Percentiles rank a stretch among this genome's conserved stretches.
These are phyloP conservation scores for Cocos nucifera DNA, from an alignment of 176 grass and related monocot genomes.

Conservation along the genomic window DNA sequence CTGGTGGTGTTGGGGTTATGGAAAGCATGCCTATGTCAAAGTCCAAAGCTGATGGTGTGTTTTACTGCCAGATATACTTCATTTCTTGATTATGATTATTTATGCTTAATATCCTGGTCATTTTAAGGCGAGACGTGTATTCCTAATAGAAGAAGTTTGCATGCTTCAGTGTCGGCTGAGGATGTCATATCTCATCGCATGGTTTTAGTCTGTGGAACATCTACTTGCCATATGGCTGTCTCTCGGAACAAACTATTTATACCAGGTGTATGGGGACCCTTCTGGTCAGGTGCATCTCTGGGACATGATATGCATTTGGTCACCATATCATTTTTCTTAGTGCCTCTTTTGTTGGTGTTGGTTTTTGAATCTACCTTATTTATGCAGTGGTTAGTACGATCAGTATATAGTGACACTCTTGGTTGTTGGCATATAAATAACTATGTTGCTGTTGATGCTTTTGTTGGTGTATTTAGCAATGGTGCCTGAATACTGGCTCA, in stretches of 20 bases:
- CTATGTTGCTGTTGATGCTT: too few species aligned
- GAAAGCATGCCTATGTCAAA: slow-evolving; percentile 49
- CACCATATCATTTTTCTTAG: neutral
- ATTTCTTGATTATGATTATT: neutral
- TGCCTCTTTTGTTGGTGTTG: slow-evolving; percentile 6
- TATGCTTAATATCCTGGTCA: too few species aligned
- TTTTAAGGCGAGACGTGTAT: neutral
- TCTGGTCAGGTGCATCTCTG: slow-evolving; percentile 74
- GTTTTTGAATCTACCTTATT: slow-evolving; percentile 5
- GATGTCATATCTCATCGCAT: slow-evolving; percentile 62
- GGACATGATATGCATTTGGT: neutral
- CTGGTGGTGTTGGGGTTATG: slow-evolving; percentile 92
- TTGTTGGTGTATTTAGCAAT: slow-evolving; percentile 49
- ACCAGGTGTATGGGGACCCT: slow-evolving; percentile 89
- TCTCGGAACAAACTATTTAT: slow-evolving; percentile 73
- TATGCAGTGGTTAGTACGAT: neutral
- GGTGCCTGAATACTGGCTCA: slow-evolving; percentile 86
- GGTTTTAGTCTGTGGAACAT: slow-evolving; percentile 95
- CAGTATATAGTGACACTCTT: too few species aligned
- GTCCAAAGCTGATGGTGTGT: slow-evolving; percentile 45
- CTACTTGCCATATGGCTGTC: slow-evolving; percentile 93
- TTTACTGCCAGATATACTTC: neutral
- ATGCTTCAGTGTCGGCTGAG: slow-evolving; percentile 41
- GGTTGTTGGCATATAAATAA: too few species aligned
- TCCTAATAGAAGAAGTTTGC: slow-evolving; percentile 11